Evolutionary conservation across 768 basidiomycete genomes (phyloP), one percentile per base, ranked within the genome.

Genomic region (Lyophyllum decastes): DNA sequence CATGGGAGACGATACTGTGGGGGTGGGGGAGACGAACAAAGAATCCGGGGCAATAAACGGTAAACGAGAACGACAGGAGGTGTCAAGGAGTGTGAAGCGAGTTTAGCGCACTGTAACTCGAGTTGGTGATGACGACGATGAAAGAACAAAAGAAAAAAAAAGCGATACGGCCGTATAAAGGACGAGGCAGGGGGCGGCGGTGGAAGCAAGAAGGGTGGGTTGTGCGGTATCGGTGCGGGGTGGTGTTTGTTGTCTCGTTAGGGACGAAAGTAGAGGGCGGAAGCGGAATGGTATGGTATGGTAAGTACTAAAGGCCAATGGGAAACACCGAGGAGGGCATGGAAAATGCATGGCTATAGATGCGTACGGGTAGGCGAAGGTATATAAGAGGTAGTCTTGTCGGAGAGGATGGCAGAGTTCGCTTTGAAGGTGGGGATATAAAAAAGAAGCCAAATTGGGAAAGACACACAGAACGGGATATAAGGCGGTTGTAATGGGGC

Each of bases 101-200:
- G 62, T 60, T 41, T 60, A 51, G 52, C 62, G 22, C 58, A 60
- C 62, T 60, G 62, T 55, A 57, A 60, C 62, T 63, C 62, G 59
- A 63, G 62, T 63, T 63, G 58, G 62, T 4, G 14, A 33, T 34
- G 41, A 26, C 54, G 27, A 55, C 47, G 35, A 25, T 41, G 49
- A n/a, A n/a, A n/a, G n/a, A n/a, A n/a, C n/a, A n/a, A n/a, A 35
- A 46, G 49, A 49, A 38, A 48, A 35, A 46, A 53, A 49, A 38
- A 48, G 21, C 25, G 25, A 34, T 48, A 46, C 38, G 26, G 52
- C 34, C 34, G 44, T 12, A 11, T 19, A 22, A 52, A 43, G 26
- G 3, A 43, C 38, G 38, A 43, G 47, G 35, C 35, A 17, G 35
- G 35, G 6, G 14, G 53, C 19, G 47, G 33, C 16, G 34, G 40